Percentiles rank a stretch among this genome's conserved stretches.
phyloP scores from a whole-genome alignment of 2,329 filamentous ascomycete species.

The Fusarium chaquense region DNA sequence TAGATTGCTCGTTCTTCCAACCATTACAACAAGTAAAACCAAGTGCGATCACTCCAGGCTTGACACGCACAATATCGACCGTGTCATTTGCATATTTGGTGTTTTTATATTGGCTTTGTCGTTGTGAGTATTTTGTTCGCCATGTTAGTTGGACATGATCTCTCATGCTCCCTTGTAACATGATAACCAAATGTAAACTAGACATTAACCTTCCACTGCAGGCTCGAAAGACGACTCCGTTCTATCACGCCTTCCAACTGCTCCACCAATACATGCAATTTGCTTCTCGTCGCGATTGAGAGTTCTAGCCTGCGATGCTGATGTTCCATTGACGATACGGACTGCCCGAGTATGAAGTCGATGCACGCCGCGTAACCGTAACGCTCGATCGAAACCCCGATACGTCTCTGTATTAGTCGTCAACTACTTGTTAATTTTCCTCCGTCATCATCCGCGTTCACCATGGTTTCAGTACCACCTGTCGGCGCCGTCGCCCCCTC shows the following conservation, averaged over 20 bases:
- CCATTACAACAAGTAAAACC: slow-evolving; percentile 27
- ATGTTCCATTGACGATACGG: slow-evolving; percentile 44
- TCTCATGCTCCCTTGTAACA: slow-evolving; percentile 33
- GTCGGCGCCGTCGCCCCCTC: slow-evolving; percentile 53
- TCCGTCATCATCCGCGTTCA: slow-evolving; percentile 29
- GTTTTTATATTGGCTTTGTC: slow-evolving; percentile 20
- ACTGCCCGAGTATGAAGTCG: slow-evolving; percentile 45
- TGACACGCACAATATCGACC: slow-evolving; percentile 5
- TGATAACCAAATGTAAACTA: slow-evolving; percentile 23
- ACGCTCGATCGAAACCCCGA: slow-evolving; percentile 35
- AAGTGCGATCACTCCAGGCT: slow-evolving; percentile 14
- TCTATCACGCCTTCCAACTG: background rate
- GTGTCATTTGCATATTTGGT: slow-evolving; percentile 10
- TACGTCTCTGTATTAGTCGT: slow-evolving; percentile 16
- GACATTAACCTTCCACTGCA: slow-evolving; percentile 30
- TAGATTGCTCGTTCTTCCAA: slow-evolving; percentile 38
- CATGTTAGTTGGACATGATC: slow-evolving; percentile 46
- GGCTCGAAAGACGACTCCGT: slow-evolving; percentile 11
- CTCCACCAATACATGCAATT: slow-evolving; percentile 4
- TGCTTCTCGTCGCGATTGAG: slow-evolving; percentile 35
- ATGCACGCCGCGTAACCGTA: slow-evolving; percentile 38
- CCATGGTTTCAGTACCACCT: slow-evolving; percentile 58
- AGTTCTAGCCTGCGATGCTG: slow-evolving; percentile 44
- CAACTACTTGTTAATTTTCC: slow-evolving; percentile 19
- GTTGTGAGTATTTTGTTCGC: slow-evolving; percentile 35